Evolutionary conservation across 768 basidiomycete genomes (phyloP).

Genomic region (Symmetrospora coprosmae): DNA sequence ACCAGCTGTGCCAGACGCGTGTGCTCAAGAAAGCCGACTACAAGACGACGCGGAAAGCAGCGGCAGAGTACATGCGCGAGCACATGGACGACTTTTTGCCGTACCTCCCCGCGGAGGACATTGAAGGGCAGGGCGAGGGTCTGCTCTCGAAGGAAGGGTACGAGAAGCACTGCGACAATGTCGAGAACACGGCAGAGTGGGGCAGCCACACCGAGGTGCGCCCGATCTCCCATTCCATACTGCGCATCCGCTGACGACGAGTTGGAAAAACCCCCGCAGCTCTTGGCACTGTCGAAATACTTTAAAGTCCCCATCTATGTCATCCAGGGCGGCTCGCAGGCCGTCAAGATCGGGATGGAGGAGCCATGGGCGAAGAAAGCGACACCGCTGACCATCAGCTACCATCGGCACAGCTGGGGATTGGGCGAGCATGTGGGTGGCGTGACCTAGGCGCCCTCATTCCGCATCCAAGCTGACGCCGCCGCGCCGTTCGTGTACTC

Average conservation of each 20-base stretch:
- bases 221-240: neutral
- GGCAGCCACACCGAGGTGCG: slow-evolving; percentile 80
- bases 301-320: slow-evolving; percentile 80
- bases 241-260: too few species aligned
- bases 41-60: slow-evolving; percentile 49
- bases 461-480: too few species aligned
- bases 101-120: slow-evolving; percentile 56
- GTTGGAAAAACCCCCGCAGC: slow-evolving; percentile 39
- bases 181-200: slow-evolving; percentile 79
- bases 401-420: too few species aligned
- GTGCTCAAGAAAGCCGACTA: slow-evolving; percentile 38
- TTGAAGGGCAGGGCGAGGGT: slow-evolving; percentile 48
- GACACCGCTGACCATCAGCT: neutral
- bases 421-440: too few species aligned
- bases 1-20: neutral
- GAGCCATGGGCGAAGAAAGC: slow-evolving; percentile 32
- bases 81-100: slow-evolving; percentile 86
- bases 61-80: slow-evolving; percentile 62
- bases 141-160: slow-evolving; percentile 21
- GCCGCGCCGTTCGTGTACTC: too few species aligned
- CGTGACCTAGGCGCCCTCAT: too few species aligned
- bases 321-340: slow-evolving; percentile 65
- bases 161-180: slow-evolving; percentile 57
- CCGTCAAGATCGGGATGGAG: slow-evolving; percentile 58
- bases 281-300: slow-evolving; percentile 67